Conservation (phyloP, 148 eudicot species). For the Camellia japonica region DNA sequence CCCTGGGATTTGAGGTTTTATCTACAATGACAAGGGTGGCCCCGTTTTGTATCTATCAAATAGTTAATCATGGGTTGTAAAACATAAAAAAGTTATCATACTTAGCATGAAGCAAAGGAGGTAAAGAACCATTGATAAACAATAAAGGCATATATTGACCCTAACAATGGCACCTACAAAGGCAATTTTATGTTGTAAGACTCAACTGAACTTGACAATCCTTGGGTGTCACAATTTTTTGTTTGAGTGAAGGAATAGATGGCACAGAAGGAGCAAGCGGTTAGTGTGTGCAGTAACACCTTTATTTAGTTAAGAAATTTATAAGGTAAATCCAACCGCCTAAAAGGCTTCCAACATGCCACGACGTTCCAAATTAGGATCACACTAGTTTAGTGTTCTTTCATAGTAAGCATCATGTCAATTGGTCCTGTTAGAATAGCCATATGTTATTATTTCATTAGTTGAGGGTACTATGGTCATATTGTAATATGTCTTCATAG, state of each 20-base stretch:
- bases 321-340: not conserved
- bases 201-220: not conserved
- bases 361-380: not conserved
- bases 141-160: not conserved
- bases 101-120: not conserved
- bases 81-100: conserved; percentile 7
- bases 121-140: not conserved
- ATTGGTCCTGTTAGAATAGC: not conserved
- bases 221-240: not conserved
- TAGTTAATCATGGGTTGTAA: conserved; percentile 20
- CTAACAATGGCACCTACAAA: not conserved
- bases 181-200: not conserved
- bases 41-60: conserved; percentile 78
- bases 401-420: not conserved
- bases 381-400: not conserved
- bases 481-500: too few relatives aligned
- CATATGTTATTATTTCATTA: too few relatives aligned
- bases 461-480: too few relatives aligned
- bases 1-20: conserved; percentile 73
- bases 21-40: conserved; percentile 79
- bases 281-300: too few relatives aligned
- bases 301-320: too few relatives aligned
- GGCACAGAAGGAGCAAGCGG: too few relatives aligned
- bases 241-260: not conserved
- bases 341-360: not conserved